Evolutionary conservation across 2,329 filamentous ascomycete genomes (phyloP), one percentile per base, ranked within the genome.

Genomic region (Huntiella omanensis): DNA sequence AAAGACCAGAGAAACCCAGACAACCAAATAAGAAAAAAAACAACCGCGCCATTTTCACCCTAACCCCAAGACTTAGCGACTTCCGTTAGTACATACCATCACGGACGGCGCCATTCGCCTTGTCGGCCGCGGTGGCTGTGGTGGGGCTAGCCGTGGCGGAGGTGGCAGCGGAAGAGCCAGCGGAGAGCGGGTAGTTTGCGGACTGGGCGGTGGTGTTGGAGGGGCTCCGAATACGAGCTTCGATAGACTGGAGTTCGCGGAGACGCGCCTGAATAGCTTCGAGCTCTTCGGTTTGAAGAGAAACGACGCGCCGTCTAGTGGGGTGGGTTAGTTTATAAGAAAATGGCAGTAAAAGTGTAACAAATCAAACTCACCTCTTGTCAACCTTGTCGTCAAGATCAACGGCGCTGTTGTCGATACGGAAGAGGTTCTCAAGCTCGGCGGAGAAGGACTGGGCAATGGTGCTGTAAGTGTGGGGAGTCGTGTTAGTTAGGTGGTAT

Each of bases 371-470:
- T 58, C 67, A 95, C 87, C 87, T 88, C 62, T 84, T 73, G 59
- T 84, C 73, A 50, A 94, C 75, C 54, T 81, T 75, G 59, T 80
- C 70, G 56, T 82, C 75, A 33, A 93, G 70, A 51, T 80, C 73
- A 56, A 80, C 75, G 49, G 91, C 59, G 54, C 79, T 80, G 61
- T 77, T 80, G 55, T 91, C 83, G 58, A 95, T 78, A 57, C 82
- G 80, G 67, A 95, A 95, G 55, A 92, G 80, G 59, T 85, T 80
- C 67, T 88, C 82, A 51, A 95, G 70, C 60, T 88, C 83, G 39
- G 77, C 69, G 50, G 85, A 88, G 64, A 95, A 94, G 58, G 81
- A 84, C 55, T 77, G 80, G 46, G 86, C 87, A 62, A 94, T 77
- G 51, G 83, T 91, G 52, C 87, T 94, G 62, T 40, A 52, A 46